phyloP scores from a whole-genome alignment of 345 rosid species.

The Eutrema japonicum region DNA sequence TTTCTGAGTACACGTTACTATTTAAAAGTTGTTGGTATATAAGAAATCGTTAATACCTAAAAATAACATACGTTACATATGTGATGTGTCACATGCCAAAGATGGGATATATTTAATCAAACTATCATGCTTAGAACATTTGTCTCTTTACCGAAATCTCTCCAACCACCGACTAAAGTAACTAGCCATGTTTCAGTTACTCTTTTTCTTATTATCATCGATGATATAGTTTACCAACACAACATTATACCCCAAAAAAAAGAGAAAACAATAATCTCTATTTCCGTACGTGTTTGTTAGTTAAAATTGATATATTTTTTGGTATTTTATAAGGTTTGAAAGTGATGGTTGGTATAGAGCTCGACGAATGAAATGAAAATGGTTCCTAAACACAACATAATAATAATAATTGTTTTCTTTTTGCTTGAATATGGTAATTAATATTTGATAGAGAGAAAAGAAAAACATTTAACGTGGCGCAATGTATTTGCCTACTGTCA shows the following conservation, averaged over 20 bases:
- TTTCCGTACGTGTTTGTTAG: background rate
- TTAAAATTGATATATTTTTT: background rate
- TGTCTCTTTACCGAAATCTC: conserved; percentile 25
- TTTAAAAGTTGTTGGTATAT: background rate
- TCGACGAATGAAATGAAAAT: conserved; percentile 5
- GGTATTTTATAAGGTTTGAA: conserved; percentile 4
- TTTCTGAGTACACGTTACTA: background rate
- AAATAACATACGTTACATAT: background rate
- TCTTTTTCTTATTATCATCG: conserved; percentile 9
- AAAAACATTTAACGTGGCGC: conserved; percentile 42
- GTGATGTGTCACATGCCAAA: background rate
- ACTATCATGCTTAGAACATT: conserved; percentile 4
- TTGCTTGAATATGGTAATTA: conserved; percentile 8
- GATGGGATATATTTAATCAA: conserved; percentile 18
- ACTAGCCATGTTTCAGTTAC: conserved; percentile 25
- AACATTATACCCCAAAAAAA: background rate
- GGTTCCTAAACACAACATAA: background rate
- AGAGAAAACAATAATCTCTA: background rate
- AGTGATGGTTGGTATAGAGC: conserved; percentile 26
- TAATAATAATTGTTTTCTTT: background rate
- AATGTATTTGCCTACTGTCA: conserved; percentile 44
- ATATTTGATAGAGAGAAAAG: background rate
- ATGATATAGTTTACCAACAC: conserved; percentile 14
- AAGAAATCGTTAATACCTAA: background rate
- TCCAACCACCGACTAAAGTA: conserved; percentile 35